A percentile compares a stretch with the other conserved stretches of the same genome.
These are phyloP conservation scores for Heliophila coronopifolia DNA, from an alignment of 441 rosid species.

Conservation along the genomic window DNA sequence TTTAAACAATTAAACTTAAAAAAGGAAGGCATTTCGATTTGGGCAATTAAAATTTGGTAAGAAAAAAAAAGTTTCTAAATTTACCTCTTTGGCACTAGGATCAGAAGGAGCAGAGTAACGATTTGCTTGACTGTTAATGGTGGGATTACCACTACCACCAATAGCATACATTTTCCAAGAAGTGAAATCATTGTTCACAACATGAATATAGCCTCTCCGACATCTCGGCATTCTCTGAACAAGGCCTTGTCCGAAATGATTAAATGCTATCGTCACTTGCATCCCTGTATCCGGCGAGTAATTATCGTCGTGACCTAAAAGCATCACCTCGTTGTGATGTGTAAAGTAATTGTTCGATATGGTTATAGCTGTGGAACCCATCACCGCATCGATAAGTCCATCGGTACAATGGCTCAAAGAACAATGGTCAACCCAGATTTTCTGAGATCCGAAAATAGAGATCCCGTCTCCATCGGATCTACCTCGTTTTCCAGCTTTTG, in stretches of 20 bases:
- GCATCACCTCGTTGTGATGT: slow-evolving; percentile 83
- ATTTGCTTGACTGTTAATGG: slow-evolving; percentile 83
- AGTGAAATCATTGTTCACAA: slow-evolving; percentile 71
- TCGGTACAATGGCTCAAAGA: slow-evolving; percentile 58
- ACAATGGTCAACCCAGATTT: slow-evolving; percentile 88
- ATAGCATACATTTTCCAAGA: slow-evolving; percentile 84
- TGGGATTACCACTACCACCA: slow-evolving; percentile 85
- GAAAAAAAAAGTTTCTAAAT: too few relatives aligned
- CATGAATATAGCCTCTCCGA: slow-evolving; percentile 74
- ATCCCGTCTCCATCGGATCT: slow-evolving; percentile 87
- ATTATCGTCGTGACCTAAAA: slow-evolving; percentile 65
- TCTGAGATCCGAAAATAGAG: slow-evolving; percentile 59
- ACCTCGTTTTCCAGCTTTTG: slow-evolving; percentile 60
- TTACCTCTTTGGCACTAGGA: slow-evolving; percentile 64
- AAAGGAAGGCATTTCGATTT: neutral
- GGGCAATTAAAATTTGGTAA: neutral
- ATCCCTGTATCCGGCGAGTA: slow-evolving; percentile 54
- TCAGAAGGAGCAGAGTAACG: slow-evolving; percentile 64
- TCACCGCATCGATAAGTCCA: slow-evolving; percentile 68
- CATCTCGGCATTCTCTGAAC: slow-evolving; percentile 93
- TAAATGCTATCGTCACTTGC: slow-evolving; percentile 82
- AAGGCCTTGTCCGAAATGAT: slow-evolving; percentile 57
- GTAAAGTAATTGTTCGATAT: slow-evolving; percentile 70
- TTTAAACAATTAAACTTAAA: neutral
- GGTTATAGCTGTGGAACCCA: slow-evolving; percentile 83